Evolutionary conservation across 768 basidiomycete species (phyloP).

Genomic region (Megacollybia marginata): DNA sequence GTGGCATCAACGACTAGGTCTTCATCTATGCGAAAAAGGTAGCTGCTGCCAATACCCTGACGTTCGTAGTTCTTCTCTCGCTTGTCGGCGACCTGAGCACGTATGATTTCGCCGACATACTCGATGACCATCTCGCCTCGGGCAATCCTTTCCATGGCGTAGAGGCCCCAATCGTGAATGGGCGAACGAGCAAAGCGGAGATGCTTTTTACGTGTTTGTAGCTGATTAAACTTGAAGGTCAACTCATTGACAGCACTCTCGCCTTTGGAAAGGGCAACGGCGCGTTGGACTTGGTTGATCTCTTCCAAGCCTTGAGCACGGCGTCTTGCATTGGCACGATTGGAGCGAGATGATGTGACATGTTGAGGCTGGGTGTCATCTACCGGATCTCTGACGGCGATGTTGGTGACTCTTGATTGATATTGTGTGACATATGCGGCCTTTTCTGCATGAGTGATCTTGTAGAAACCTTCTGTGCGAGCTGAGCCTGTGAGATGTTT

Average conservation of each 20-base stretch:
- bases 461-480: slow-evolving; percentile 92
- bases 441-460: slow-evolving; percentile 88
- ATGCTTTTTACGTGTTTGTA: slow-evolving; percentile 97
- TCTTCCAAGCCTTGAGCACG: slow-evolving; percentile 92
- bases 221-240: slow-evolving; percentile 96
- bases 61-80: slow-evolving; percentile 96
- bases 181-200: slow-evolving; percentile 90
- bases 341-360: slow-evolving; percentile 75
- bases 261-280: slow-evolving; percentile 67
- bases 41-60: slow-evolving; percentile 96
- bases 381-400: slow-evolving; percentile 34
- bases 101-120: slow-evolving; percentile 96
- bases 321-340: slow-evolving; percentile 86
- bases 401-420: slow-evolving; percentile 48
- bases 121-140: slow-evolving; percentile 99
- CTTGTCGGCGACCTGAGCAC: slow-evolving; percentile 93
- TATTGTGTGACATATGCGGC: slow-evolving; percentile 90
- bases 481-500: slow-evolving; percentile 82
- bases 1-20: slow-evolving; percentile 98
- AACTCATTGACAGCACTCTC: slow-evolving; percentile 65
- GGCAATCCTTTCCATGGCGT: slow-evolving; percentile 94
- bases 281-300: slow-evolving; percentile 84
- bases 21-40: slow-evolving; percentile 96
- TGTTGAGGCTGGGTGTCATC: slow-evolving; percentile 44
- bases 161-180: slow-evolving; percentile 98